These are phyloP conservation scores for Stachybotrys elegans DNA, from an alignment of 2,329 filamentous ascomycete species.

Conservation along the genomic window DNA sequence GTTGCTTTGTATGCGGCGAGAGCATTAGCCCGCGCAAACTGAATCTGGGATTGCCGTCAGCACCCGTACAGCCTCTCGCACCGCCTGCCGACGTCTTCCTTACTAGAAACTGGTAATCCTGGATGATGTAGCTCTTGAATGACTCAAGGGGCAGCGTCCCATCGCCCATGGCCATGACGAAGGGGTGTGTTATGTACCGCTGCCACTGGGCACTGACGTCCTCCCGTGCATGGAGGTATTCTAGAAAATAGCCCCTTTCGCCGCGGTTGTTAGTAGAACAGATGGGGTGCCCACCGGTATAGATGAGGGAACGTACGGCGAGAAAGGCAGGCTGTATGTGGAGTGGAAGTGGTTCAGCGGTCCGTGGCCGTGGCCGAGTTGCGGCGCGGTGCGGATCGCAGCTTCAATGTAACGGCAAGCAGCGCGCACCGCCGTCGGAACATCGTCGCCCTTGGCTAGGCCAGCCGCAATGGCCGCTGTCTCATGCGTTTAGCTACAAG, in stretches of 20 bases:
- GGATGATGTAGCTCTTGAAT: constrained; percentile 85
- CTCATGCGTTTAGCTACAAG: neutral
- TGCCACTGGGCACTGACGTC: constrained; percentile 74
- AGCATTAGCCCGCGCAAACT: constrained; percentile 83
- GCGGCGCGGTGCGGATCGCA: constrained; percentile 60
- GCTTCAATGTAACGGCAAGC: constrained; percentile 68
- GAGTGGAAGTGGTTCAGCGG: constrained; percentile 79
- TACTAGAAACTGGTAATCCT: constrained; percentile 88
- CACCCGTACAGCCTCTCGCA: too few relatives aligned
- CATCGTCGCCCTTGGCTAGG: constrained; percentile 52
- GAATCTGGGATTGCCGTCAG: constrained; percentile 46
- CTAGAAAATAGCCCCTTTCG: constrained; percentile 69
- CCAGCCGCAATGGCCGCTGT: constrained; percentile 71
- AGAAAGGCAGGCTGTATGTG: constrained; percentile 60
- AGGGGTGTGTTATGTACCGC: constrained; percentile 73
- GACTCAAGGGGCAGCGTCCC: constrained; percentile 69
- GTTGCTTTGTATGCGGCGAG: constrained; percentile 82
- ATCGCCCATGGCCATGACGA: constrained; percentile 70
- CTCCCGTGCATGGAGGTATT: constrained; percentile 71
- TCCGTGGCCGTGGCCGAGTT: constrained; percentile 62
- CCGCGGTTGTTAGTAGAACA: neutral
- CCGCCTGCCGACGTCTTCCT: too few relatives aligned
- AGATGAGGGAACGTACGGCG: constrained; percentile 41
- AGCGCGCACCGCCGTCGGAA: constrained; percentile 57
- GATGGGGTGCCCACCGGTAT: neutral